A percentile compares a stretch with the other conserved stretches of the same genome.
Conservation (phyloP, 2,329 filamentous ascomycete genomes). For the Phoma herbarum region DNA sequence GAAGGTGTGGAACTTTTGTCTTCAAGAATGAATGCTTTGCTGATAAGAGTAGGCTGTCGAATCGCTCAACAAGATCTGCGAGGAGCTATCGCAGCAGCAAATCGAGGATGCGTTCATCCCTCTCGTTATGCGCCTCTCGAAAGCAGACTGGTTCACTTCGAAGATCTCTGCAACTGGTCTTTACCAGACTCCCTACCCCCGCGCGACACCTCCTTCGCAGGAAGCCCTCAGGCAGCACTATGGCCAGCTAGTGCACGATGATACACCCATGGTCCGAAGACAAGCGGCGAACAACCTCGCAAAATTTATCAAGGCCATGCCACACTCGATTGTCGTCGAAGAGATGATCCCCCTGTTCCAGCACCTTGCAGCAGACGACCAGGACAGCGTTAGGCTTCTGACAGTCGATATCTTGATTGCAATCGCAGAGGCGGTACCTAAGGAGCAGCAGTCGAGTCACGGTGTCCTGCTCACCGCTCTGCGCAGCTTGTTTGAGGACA, state of each 20-base stretch:
- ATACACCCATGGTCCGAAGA: slow-evolving; percentile 98
- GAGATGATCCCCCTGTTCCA: slow-evolving; percentile 99
- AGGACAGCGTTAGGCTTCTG: slow-evolving; percentile 94
- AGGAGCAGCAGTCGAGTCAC: slow-evolving; percentile 97
- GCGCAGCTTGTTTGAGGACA: slow-evolving; percentile 95
- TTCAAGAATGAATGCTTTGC: slow-evolving; percentile 10
- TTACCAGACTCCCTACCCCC: slow-evolving; percentile 91
- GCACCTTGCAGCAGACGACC: slow-evolving; percentile 93
- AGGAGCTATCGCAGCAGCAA: slow-evolving; percentile 87
- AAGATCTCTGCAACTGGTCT: slow-evolving; percentile 98
- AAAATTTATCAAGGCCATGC: slow-evolving; percentile 98
- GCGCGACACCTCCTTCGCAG: slow-evolving; percentile 86
- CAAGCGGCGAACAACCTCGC: slow-evolving; percentile 95
- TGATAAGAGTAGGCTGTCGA: slow-evolving; percentile 80
- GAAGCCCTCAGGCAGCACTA: slow-evolving; percentile 93
- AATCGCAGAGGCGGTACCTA: slow-evolving; percentile 95
- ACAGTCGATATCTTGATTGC: slow-evolving; percentile 97
- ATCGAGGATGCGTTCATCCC: slow-evolving; percentile 98
- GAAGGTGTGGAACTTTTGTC: slow-evolving; percentile 69
- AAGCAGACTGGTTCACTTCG: slow-evolving; percentile 99
- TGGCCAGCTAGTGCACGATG: slow-evolving; percentile 91
- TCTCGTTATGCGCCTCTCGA: slow-evolving; percentile 92
- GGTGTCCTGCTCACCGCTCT: slow-evolving; percentile 90
- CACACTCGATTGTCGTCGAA: slow-evolving; percentile 87
- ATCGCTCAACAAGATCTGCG: slow-evolving; percentile 99